These are phyloP conservation scores for Russula emetica DNA, from an alignment of 768 basidiomycete species.

Conservation along the genomic window DNA sequence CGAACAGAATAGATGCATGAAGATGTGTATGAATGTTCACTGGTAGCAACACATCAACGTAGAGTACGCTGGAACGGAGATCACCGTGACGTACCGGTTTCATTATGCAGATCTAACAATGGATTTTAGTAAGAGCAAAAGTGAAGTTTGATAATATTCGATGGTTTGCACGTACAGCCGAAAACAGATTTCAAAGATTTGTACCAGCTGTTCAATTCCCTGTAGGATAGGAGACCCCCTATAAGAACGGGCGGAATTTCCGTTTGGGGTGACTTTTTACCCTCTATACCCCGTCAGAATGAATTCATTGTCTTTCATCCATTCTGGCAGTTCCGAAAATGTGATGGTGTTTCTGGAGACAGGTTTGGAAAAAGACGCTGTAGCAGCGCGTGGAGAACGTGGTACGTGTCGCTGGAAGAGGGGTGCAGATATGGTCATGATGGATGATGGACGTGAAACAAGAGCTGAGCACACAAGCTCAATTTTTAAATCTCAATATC, in stretches of 20 bases:
- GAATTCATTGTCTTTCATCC: slow-evolving; percentile 72
- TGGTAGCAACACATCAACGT: slow-evolving; percentile 32
- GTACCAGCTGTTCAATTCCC: slow-evolving; percentile 56
- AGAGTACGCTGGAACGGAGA: slow-evolving; percentile 18
- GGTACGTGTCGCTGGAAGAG: slow-evolving; percentile 9
- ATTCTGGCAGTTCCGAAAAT: slow-evolving; percentile 60
- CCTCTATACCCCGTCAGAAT: slow-evolving; percentile 66
- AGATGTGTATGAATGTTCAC: slow-evolving; percentile 88
- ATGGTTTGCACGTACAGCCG: slow-evolving; percentile 49
- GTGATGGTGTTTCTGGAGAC: slow-evolving; percentile 34
- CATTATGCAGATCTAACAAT: slow-evolving; percentile 66
- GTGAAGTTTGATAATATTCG: neutral
- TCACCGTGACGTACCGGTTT: slow-evolving; percentile 50
- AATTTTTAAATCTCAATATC: too few relatives aligned
- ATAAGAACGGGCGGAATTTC: neutral
- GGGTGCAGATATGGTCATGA: slow-evolving; percentile 7
- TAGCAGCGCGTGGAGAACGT: neutral
- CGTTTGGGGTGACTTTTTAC: slow-evolving; percentile 37
- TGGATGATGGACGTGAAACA: too few relatives aligned
- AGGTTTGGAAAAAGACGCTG: neutral
- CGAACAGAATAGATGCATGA: slow-evolving; percentile 61
- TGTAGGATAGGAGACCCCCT: slow-evolving; percentile 30
- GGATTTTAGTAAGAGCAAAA: slow-evolving; percentile 18
- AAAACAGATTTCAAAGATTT: slow-evolving; percentile 62
- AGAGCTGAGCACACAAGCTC: too few relatives aligned